These are phyloP conservation scores for Styphnolobium japonicum DNA, from an alignment of 306 rosid genomes.

Conservation along the genomic window DNA sequence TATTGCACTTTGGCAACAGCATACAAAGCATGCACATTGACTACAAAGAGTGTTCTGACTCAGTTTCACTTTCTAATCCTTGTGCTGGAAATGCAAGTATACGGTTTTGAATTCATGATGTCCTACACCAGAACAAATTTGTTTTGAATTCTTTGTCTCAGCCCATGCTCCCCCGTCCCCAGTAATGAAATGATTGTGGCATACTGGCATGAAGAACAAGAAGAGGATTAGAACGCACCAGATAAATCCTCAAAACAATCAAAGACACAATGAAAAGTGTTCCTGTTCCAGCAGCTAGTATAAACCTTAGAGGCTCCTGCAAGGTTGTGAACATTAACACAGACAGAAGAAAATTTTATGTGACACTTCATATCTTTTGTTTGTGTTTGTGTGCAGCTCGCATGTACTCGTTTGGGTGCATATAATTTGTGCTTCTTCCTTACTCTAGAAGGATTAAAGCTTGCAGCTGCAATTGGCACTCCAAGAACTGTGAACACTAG, in stretches of 20 bases:
- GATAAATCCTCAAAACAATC: slow-evolving; percentile 81
- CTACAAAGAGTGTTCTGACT: neutral
- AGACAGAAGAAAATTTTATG: neutral
- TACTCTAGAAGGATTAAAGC: slow-evolving; percentile 94
- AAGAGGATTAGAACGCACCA: slow-evolving; percentile 52
- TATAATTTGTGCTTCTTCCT: slow-evolving; percentile 25
- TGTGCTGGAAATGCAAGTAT: neutral
- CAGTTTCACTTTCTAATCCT: neutral
- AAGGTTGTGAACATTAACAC: slow-evolving; percentile 19
- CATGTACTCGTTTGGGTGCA: neutral
- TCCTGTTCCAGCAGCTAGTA: slow-evolving; percentile 96
- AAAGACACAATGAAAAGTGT: slow-evolving; percentile 88
- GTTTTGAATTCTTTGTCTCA: slow-evolving; percentile 12
- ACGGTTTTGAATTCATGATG: neutral
- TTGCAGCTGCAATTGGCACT: slow-evolving; percentile 86
- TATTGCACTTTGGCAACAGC: slow-evolving; percentile 8
- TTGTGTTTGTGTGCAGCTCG: neutral
- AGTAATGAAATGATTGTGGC: neutral
- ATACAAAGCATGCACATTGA: neutral
- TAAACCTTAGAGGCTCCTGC: slow-evolving; percentile 93
- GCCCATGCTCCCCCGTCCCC: slow-evolving; percentile 8
- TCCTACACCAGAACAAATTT: neutral
- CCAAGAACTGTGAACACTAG: slow-evolving; percentile 73
- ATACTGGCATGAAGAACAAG: neutral
- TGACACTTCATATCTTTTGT: neutral